phyloP scores from a whole-genome alignment of 768 basidiomycete genomes.

The Mycena vulgaris region DNA sequence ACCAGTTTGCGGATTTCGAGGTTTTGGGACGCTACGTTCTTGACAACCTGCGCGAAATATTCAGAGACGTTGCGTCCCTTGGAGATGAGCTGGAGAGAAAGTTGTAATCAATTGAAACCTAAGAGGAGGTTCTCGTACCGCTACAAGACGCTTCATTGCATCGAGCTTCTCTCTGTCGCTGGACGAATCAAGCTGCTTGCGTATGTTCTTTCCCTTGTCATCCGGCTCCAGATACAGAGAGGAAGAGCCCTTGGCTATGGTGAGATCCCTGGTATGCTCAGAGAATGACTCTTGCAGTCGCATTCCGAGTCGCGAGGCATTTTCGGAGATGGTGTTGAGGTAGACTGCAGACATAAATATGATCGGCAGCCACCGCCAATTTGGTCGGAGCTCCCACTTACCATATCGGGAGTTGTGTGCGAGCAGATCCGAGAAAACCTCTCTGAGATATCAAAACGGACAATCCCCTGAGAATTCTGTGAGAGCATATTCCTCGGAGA shows the following conservation, averaged over 20 bases:
- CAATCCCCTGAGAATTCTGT: too few species aligned
- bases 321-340: constrained; percentile 76
- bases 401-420: too few species aligned
- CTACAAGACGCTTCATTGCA: constrained; percentile 95
- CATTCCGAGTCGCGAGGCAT: constrained; percentile 87
- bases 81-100: constrained; percentile 81
- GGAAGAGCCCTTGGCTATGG: constrained; percentile 69
- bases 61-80: constrained; percentile 93
- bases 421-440: too few species aligned
- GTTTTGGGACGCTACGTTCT: constrained; percentile 94
- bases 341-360: constrained; percentile 65
- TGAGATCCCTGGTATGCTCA: constrained; percentile 83
- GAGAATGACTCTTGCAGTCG: constrained; percentile 88
- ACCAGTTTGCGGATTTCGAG: constrained; percentile 97
- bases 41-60: constrained; percentile 97
- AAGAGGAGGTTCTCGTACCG: constrained; percentile 66
- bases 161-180: constrained; percentile 94
- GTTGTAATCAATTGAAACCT: background rate
- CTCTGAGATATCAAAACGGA: too few species aligned
- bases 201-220: constrained; percentile 88
- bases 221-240: constrained; percentile 78
- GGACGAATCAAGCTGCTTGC: constrained; percentile 88
- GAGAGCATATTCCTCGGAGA: too few species aligned
- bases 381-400: too few species aligned
- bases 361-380: too few species aligned